Base-by-base conservation (phyloP, 306 rosid species). In the Vigna nakashimae region DNA sequence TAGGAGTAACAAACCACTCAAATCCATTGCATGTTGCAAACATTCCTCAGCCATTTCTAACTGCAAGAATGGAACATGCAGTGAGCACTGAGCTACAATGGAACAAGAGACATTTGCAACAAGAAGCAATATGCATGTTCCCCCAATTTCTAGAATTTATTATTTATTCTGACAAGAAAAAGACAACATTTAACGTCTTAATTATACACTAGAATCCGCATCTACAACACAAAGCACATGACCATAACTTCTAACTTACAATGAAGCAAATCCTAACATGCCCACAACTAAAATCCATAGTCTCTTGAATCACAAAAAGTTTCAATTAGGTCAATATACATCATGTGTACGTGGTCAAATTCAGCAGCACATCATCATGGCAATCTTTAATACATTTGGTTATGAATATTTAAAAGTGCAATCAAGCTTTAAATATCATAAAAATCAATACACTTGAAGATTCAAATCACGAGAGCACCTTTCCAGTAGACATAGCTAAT, bases 21-120 rank as follows among this genome's bases (percentile, higher is more conserved):
- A 84, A 88, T 96, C 99, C 87, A 75, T 82, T 73, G 99, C 99
- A 85, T 84, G 83, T 84, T 85, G 87, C 43, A 96, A 86, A 81
- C 98, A 96, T 84, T 92, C 94, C 90, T 96, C 98, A 1, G 99
- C 98, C 99, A 96, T 90, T 80, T 91, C 96, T 59, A 96, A 90
- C 99, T 96, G 93, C 83, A 88, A 81, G 40, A 79, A 66, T 75
- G 78, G 42, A 81, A 73, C 64, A 84, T 52, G 80, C 18, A 30
- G 43, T 76, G 69, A 79, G 80, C 15, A 32, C 36, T 76, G 65
- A 75, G 82, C 77, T 70, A 76, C 53, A 58, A 53, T 38, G 16
- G 48, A 69, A 34, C 51, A 53, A 46, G 71, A 83, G 75, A 73
- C 67, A 62, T 26, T 70, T 28, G 71, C 72, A 69, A 75, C 76